Evolutionary conservation across 2,329 filamentous ascomycete species (phyloP), one percentile per base, ranked within the genome.

Genomic region (Hypoxylon sp.): DNA sequence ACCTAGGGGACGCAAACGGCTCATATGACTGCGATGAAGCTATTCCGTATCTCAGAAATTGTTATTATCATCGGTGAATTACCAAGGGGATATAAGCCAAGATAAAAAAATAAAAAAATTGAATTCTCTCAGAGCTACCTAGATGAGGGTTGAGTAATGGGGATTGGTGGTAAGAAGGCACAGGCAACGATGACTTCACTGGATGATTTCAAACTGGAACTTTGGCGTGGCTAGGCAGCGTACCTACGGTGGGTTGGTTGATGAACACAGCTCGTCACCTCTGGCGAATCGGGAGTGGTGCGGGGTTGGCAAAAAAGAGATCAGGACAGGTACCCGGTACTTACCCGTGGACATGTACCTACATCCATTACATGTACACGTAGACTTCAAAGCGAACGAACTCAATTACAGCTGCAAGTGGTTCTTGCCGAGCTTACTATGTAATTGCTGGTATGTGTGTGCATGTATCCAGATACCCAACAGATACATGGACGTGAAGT

Each of bases 31-130:
- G 7, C 14, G 44, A 46, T 46, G 24, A 26, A 46, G 44, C 24
- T 46, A 46, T 18, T 24, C 30, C 38, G 42, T 57, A 28, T 11
- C n/a, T n/a, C n/a, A n/a, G n/a, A 36, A 26, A 6, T n/a, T 38
- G 18, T 26, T 50, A 28, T 32, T 32, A 42, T 50, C 11, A 36
- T 36, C 26, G 55, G 12, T 33, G 8, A 38, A 26, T 38, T 38
- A 40, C 24, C 18, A 55, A 36, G 11, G 36, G 28, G 28, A 46
- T 59, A 28, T 48, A 24, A 46, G 44, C 44, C 48, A 51, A 22
- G 45, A 11, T 18, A 14, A 55, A 14, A 45, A 28, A 12, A 42
- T 7, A 26, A 14, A 55, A 14, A 45, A 28, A 12, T 48, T 7
- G 20, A 16, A 46, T 48, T 56, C 30, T 7, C 16, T 11, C 16